A percentile compares a stretch with the other conserved stretches of the same genome.
Evolutionary conservation across 441 rosid species (phyloP).

Genomic region (Aleurites moluccanus): DNA sequence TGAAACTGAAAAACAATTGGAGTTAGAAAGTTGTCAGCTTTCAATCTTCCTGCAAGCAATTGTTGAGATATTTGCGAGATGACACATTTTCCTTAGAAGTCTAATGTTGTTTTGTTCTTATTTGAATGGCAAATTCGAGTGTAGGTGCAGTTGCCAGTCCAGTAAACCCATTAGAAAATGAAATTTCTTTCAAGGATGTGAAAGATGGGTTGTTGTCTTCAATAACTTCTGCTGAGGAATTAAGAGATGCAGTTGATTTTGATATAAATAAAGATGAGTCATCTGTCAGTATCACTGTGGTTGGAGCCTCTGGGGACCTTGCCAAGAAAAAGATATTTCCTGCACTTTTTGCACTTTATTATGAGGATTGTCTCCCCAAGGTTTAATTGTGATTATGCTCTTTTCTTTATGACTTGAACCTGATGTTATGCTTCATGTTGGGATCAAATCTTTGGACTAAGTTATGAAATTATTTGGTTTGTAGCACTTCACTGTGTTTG

Average conservation of each 20-base stretch:
- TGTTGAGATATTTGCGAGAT: constrained; percentile 6
- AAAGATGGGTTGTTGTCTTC: constrained; percentile 47
- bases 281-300: constrained; percentile 80
- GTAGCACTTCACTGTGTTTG: constrained; percentile 87
- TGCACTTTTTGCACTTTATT: constrained; percentile 92
- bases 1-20: not conserved
- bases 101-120: not conserved
- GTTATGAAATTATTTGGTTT: constrained; percentile 22
- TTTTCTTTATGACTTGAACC: not conserved
- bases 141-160: constrained; percentile 63
- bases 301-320: constrained; percentile 99
- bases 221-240: constrained; percentile 41
- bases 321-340: constrained; percentile 96
- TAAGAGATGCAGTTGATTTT: constrained; percentile 33
- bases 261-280: constrained; percentile 42
- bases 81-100: not conserved
- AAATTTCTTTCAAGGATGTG: constrained; percentile 41
- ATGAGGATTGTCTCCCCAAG: constrained; percentile 91
- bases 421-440: constrained; percentile 9
- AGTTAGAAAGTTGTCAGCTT: constrained; percentile 11
- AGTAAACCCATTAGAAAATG: constrained; percentile 37
- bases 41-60: not conserved
- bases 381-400: constrained; percentile 34
- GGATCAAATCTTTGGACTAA: constrained; percentile 4
- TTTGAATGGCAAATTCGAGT: constrained; percentile 17